Evolutionary conservation across 768 basidiomycete species (phyloP), one percentile per base, ranked within the genome.

Genomic region (Rhodotorula sphaerocarpa): DNA sequence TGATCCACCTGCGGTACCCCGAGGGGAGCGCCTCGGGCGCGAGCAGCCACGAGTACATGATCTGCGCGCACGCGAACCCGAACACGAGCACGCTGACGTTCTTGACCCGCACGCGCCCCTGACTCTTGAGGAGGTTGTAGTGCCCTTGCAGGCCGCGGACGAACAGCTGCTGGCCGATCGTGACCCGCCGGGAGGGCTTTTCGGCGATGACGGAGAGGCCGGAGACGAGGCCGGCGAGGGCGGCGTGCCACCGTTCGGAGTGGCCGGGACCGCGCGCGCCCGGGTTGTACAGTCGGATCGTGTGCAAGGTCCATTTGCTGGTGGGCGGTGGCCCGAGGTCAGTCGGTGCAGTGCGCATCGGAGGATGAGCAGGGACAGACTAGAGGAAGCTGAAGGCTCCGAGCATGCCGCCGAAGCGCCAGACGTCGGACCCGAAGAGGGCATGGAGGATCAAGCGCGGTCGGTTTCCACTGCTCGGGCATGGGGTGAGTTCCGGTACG

Each of bases 71-170:
- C 21, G 87, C 88, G 27, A 90, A 70, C 1, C 84, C 79, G 71
- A 96, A 95, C 15, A 93, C 81, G 12, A 92, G 74, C 1, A 88
- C 81, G 51, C 86, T 87, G 7, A 92, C 92, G 73, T 90, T 80
- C 1, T 90, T 91, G 21, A 96, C 79, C 47, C 77, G 77, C 47
- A 91, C 79, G 34, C 83, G 83, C 34, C 81, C 81, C 68, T 81
- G 82, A 3, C 80, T 79, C 2, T 88, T 83, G 70, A 84, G 85
- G 12, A 83, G 80, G 71, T 92, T 93, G 74, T 87, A 93, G 1
- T 85, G 83, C 3, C 89, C 91, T 74, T 96, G 92, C 11, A 96
- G 78, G 5, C 92, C 91, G 50, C 90, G 82, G 55, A 93, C 90
- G 76, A 93, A 88, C 70, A 91, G 73, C 75, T 92, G 90, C 70